Base-by-base conservation (phyloP, 805 yeast species). In the Zygosaccharomyces bailii region DNA sequence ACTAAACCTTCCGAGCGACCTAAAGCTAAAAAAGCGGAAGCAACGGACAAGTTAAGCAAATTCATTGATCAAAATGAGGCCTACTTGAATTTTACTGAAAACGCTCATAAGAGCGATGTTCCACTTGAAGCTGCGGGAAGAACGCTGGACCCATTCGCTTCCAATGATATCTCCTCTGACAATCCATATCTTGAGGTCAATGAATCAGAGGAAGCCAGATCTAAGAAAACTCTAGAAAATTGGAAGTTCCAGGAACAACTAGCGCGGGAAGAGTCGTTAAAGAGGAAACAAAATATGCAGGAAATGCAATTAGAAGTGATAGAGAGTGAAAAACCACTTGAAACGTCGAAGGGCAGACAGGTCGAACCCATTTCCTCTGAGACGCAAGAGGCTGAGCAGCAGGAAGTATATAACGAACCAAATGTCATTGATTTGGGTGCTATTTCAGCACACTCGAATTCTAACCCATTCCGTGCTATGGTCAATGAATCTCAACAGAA, bases 391-490 rank as follows among this genome's bases (percentile, higher is more conserved):
- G 24, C 35, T 3, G 18, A 21, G 2, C 41, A 38, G 13, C 51
- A 45, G n/a, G 40, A 25, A n/a, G n/a, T 19, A 8, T 29, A 45
- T 35, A 27, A 33, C 30, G 46, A 49, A 42, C 20, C 44, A 23
- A n/a, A 32, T 14, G 29, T 44, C 34, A 7, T 11, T 11, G 33
- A 21, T 11, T n/a, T 8, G 7, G 20, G 16, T 14, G 33, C 23
- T 25, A 42, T 39, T 3, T 34, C 31, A n/a, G 50, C 41, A 7
- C 43, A 47, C 18, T 11, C 14, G 9, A 24, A 25, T 25, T 44
- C 48, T 18, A 57, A 57, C 45, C 57, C 65, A 36, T 53, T 58
- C 52, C 55, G 60, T 25, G 57, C 52, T 25, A 54, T 56, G 60
- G 50, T 54, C 27, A 46, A 43, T n/a, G 56, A 52, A 11, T 37